Conservation (phyloP, 768 basidiomycete species). For the Mrakia hoshinonis region DNA sequence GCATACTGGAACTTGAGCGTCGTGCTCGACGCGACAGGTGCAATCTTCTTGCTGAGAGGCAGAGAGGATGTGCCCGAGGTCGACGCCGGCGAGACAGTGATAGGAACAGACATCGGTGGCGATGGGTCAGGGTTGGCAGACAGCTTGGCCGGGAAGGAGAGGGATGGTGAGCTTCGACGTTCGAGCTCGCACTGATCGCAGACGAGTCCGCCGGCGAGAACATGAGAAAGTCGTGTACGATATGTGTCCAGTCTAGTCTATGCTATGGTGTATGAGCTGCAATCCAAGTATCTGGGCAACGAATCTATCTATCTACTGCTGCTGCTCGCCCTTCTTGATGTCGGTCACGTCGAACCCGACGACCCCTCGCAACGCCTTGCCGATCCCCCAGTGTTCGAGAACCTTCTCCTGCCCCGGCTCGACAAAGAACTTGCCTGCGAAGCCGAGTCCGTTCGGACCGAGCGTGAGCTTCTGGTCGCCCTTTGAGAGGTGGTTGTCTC, state of each 20-base stretch:
- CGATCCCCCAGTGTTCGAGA: constrained; percentile 2
- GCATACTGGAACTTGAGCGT: constrained; percentile 51
- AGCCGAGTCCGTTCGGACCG: constrained; percentile 20
- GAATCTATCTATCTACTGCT: too few relatives aligned
- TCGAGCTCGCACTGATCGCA: neutral
- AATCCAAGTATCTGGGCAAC: too few relatives aligned
- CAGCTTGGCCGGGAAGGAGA: neutral
- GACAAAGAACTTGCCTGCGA: constrained; percentile 22
- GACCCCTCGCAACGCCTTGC: neutral
- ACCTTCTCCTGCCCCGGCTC: constrained; percentile 10
- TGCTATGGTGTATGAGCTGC: too few relatives aligned
- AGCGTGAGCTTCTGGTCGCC: constrained; percentile 1
- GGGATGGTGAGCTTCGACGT: neutral
- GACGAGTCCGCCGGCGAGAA: too few relatives aligned
- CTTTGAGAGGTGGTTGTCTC: constrained; percentile 7
- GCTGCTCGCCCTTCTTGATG: too few relatives aligned
- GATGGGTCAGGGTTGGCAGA: too few relatives aligned
- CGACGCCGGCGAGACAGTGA: neutral
- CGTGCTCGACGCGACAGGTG: neutral
- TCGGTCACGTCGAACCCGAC: neutral
- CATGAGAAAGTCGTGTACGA: too few relatives aligned
- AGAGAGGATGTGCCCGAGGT: neutral
- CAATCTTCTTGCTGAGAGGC: neutral
- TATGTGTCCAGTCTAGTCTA: too few relatives aligned
- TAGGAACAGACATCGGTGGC: neutral